Evolutionary conservation across 2,329 filamentous ascomycete species (phyloP), one percentile per base, ranked within the genome.

Genomic region (Sarocladium kiliense): DNA sequence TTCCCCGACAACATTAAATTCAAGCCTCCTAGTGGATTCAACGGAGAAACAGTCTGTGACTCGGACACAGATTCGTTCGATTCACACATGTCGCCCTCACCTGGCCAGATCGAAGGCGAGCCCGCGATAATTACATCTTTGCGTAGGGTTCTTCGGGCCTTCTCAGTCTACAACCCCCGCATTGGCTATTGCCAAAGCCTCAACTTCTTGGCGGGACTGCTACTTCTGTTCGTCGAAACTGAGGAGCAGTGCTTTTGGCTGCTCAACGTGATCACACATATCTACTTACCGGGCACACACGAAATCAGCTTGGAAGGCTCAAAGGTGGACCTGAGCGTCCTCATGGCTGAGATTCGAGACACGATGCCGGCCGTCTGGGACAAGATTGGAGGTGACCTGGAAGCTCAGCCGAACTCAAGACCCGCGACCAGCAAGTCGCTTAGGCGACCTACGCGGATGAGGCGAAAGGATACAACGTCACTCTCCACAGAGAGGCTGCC

Each of bases 171-270:
- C 73, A 95, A 95, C 63, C 91, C 93, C 1, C 83, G 83, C 55
- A 95, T 97, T 62, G 93, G 93, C 14, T 97, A 97, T 70, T 97
- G 93, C 66, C 93, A 97, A 68, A 95, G 89, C 19, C 82, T 97
- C 27, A 97, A 97, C 70, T 97, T 97, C 71, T 81, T 97, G 53
- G 91, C 93, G 3, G 93, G 92, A 3, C 80, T 97, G 54, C 77
- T 97, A 1, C 82, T 97, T 2, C 79, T 97, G 2, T 97, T 97
- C 68, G 85, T 97, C 65, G 83, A 81, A 58, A 86, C 88, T 3
- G 93, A 96, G 68, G 92, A 97, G 70, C 92, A 96, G 63, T 83
- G 87, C 2, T 97, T 97, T 66, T 91, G 92, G 83, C 83, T 97
- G 66, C 80, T 97, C 57, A 94, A 95, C 63, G 91, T 97, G 64